Base-by-base conservation (phyloP, 2,329 filamentous ascomycete species). In the Tolypocladium nubicola region DNA sequence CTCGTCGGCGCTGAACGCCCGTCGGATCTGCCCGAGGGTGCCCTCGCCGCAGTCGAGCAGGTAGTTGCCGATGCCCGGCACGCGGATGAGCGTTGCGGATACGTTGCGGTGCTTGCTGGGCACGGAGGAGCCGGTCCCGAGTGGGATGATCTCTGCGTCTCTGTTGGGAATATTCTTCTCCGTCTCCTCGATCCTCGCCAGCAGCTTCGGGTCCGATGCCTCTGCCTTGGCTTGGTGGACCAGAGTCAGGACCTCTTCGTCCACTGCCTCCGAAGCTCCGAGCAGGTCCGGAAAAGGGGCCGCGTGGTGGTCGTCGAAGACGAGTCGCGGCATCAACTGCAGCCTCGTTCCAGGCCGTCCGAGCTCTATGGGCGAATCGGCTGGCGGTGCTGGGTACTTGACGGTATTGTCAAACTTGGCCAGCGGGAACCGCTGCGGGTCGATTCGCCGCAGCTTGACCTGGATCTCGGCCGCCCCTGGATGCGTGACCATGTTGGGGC, bases 31-130 rank as follows among this genome's bases (percentile, higher is more conserved):
- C 13, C 93, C 93, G 10, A 97, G 75, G 0, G 94, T 97, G 66
- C 90, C 91, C 72, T 99, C 94, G 58, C 94, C 94, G 63, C 86
- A 90, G 72, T 99, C 94, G 58, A 99, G 82, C 1, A 99, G 77
- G 67, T 96, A 95, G 68, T 83, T 91, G n/a, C 94, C 94, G 64
- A 85, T 82, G 4, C 86, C 88, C 8, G 94, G 94, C 3, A 96
- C 86, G 16, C 89, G 83, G 50, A 99, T 74, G 5, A 99, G 77
- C 0, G 92, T 97, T 2, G 86, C 85, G 13, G 93, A 96, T 23
- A 99, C 94, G 69, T 97, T 99, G 65, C 94, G 88, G 71, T 97
- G 94, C 69, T 95, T 95, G 39, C 90, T 96, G 1, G 94, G 94
- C 19, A 88, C 70, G 0, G 93, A 89, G 3, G 93, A 97, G 10